Evolutionary conservation across 2,329 filamentous ascomycete species (phyloP), one percentile per base, ranked within the genome.

Genomic region (Hypoxylon sp.): DNA sequence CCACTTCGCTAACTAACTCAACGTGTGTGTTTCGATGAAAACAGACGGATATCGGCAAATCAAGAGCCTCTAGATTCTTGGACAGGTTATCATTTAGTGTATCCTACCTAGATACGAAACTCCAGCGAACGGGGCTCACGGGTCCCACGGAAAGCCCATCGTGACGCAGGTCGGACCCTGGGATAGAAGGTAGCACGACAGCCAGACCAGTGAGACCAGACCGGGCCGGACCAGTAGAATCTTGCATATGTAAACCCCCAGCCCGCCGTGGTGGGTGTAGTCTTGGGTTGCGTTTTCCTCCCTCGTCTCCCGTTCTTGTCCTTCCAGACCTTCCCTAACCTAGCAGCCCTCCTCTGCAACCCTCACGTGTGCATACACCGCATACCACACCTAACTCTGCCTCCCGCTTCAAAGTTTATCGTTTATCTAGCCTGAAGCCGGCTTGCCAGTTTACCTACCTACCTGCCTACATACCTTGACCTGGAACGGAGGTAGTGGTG

Each of bases 341-440:
- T 42, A 48, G 48, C 30, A 35, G 12, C 26, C 42, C 51, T 48
- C 37, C 44, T 46, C 54, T 58, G 54, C 52, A 52, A 50, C 20
- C 30, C 59, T 63, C 62, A 64, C 63, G 61, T 63, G 63, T 58
- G 49, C 60, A 61, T 54, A 55, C 27, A 32, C 31, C 25, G 21
- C 51, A 32, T 43, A 49, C 31, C 17, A 25, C 36, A 38, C 36
- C 48, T 29, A 51, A 20, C 13, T 17, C 37, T 27, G 13, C 36
- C 12, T 29, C 43, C 27, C n/a, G 19, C 36, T 45, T 38, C 32
- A 47, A 56, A 40, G 30, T 54, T 52, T 37, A 56, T 58, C 59
- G n/a, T n/a, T 56, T 25, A 25, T 6, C 6, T 25, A 56, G 48
- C 42, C 38, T 50, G 49, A 37, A 59, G 36, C 55, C 47, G 34